phyloP scores from a whole-genome alignment of 73 alveolate genomes.

The Diophrys sp. region DNA sequence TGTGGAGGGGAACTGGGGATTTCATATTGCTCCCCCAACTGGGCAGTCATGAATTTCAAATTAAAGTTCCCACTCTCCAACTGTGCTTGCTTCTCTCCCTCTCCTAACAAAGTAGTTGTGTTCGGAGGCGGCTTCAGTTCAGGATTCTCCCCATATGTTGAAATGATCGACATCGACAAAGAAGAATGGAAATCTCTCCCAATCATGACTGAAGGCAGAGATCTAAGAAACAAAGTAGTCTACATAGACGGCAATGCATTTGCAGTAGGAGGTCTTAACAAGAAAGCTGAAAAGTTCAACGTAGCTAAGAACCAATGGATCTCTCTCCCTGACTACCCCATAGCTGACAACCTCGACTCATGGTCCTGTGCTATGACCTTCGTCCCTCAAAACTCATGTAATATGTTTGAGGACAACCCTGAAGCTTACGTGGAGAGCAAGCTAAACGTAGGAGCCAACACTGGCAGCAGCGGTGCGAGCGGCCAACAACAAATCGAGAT shows the following conservation, averaged over 20 bases:
- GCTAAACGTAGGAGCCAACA: too few species aligned
- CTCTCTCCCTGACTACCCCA: constrained; percentile 51
- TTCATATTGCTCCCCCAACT: too few species aligned
- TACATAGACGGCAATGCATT: constrained; percentile 58
- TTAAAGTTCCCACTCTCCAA: constrained; percentile 69
- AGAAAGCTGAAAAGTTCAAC: constrained; percentile 61
- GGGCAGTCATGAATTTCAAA: constrained; percentile 57
- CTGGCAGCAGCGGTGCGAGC: too few species aligned
- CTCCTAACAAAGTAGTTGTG: constrained; percentile 64
- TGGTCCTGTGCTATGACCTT: constrained; percentile 82
- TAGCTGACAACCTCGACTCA: constrained; percentile 76
- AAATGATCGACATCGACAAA: constrained; percentile 64
- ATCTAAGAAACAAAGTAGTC: constrained; percentile 76
- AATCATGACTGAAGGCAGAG: constrained; percentile 87
- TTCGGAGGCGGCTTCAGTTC: constrained; percentile 89
- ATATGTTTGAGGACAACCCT: too few species aligned
- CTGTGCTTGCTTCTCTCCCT: constrained; percentile 81
- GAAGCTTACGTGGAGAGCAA: too few species aligned
- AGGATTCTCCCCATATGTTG: constrained; percentile 77
- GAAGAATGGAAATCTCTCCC: constrained; percentile 60
- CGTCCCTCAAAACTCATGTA: constrained; percentile 33
- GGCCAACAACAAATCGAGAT: too few species aligned
- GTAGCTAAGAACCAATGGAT: constrained; percentile 34
- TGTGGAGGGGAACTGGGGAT: constrained; percentile 19
- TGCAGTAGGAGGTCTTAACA: constrained; percentile 81